Evolutionary conservation across 805 yeast genomes (phyloP), one percentile per base, ranked within the genome.

Genomic region (Lipomyces mesembrius): DNA sequence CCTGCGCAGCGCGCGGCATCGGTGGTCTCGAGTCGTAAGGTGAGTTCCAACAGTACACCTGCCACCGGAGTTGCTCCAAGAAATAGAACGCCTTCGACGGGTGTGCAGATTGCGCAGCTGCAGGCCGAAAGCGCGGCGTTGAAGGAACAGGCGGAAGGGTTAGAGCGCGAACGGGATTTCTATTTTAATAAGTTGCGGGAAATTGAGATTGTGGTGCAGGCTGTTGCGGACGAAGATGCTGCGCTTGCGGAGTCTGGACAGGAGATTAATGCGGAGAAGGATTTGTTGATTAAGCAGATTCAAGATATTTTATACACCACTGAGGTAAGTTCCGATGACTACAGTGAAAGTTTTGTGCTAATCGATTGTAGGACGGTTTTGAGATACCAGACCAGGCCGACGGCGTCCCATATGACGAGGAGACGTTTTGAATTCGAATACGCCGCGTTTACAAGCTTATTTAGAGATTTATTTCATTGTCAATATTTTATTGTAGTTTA

Each of bases 111-210:
- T 37, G 49, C 53, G 52, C 72, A 82, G 71, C 77, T 83, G 14
- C 78, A 77, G n/a, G 79, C 81, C 3, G 92, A 90, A 71, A 72
- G 86, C 22, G 81, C 81, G 17, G 91, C 88, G 69, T 83, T 84
- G 71, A 83, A 82, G 66, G 81, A 84, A 27, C 85, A 88, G 14
- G 84, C 88, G 25, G 90, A 87, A 59, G 85, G 88, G 14, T 79
- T 91, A 60, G 82, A 84, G 62, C 85, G 90, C 0, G 98, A 95
- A 76, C 85, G 98, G 69, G 90, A 91, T 77, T 92, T 94, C 74
- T 95, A 95, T 77, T 94, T 91, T 79, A 88, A 89, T 74, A 95
- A 94, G 78, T 81, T 95, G 62, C 84, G 97, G 70, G 96, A 91
- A 66, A 90, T 95, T 64, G 99, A 95, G 77, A 86, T 91, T 34